Percentiles rank a stretch among this genome's conserved stretches.
phyloP scores from a whole-genome alignment of 805 yeast species.

The Metschnikowia aberdeeniae region DNA sequence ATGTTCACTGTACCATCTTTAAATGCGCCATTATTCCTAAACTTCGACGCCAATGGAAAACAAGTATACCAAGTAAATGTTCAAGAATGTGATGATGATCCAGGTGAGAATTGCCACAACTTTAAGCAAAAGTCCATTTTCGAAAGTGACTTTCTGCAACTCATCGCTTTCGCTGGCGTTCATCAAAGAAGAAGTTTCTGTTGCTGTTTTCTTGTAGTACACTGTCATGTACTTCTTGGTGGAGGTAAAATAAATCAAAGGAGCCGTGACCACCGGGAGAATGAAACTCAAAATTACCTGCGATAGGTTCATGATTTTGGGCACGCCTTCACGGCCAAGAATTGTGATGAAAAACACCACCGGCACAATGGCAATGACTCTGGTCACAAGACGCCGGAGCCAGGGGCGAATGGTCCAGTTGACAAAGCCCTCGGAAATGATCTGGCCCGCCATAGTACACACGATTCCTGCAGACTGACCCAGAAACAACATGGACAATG shows the following conservation, averaged over 20 bases:
- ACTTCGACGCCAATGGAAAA: slow-evolving; percentile 41
- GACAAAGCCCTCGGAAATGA: slow-evolving; percentile 43
- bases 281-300: slow-evolving; percentile 44
- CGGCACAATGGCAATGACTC: slow-evolving; percentile 40
- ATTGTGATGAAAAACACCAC: slow-evolving; percentile 35
- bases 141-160: slow-evolving; percentile 29
- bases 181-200: slow-evolving; percentile 9
- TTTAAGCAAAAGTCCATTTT: slow-evolving; percentile 34
- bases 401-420: slow-evolving; percentile 43
- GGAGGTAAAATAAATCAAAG: slow-evolving; percentile 43
- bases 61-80: slow-evolving; percentile 38
- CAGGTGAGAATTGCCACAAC: slow-evolving; percentile 35
- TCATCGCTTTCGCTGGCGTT: slow-evolving; percentile 5
- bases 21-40: slow-evolving; percentile 9
- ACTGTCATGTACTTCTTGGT: slow-evolving; percentile 39
- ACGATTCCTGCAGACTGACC: slow-evolving; percentile 48
- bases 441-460: slow-evolving; percentile 48
- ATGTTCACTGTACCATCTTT: neutral
- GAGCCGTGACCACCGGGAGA: slow-evolving; percentile 42
- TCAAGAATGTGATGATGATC: slow-evolving; percentile 37
- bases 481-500: slow-evolving; percentile 42
- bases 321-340: slow-evolving; percentile 42
- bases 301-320: slow-evolving; percentile 42
- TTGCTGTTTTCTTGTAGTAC: slow-evolving; percentile 8
- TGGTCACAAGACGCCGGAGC: slow-evolving; percentile 39